A percentile compares a stretch with the other conserved stretches of the same genome.
phyloP scores from a whole-genome alignment of 345 rosid species.

The Carallia brachiata region DNA sequence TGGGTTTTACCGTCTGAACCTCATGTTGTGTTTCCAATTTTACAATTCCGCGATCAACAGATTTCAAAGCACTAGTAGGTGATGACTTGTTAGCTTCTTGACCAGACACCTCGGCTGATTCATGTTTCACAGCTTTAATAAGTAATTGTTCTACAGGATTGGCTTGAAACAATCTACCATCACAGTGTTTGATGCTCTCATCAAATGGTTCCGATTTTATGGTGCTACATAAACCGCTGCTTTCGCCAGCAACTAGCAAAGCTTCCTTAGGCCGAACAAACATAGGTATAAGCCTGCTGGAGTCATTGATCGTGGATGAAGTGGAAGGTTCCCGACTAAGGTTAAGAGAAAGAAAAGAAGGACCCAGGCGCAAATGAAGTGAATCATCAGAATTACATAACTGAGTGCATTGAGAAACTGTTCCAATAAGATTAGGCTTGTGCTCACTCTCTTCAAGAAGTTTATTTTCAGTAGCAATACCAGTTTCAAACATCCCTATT shows the following conservation, averaged over 20 bases:
- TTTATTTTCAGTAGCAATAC: slow-evolving; percentile 24
- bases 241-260: slow-evolving; percentile 24
- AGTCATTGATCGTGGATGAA: slow-evolving; percentile 26
- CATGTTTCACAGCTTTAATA: slow-evolving; percentile 41
- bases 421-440: slow-evolving; percentile 19
- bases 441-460: slow-evolving; percentile 21
- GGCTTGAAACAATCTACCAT: slow-evolving; percentile 19
- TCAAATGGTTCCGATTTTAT: slow-evolving; percentile 66
- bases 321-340: slow-evolving; percentile 26
- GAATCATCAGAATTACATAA: slow-evolving; percentile 32
- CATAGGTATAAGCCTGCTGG: slow-evolving; percentile 14
- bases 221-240: slow-evolving; percentile 22
- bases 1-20: slow-evolving; percentile 25
- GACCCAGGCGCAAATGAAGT: slow-evolving; percentile 55
- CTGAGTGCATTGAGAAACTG: slow-evolving; percentile 21
- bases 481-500: slow-evolving; percentile 16
- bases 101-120: slow-evolving; percentile 33
- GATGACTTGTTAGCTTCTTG: slow-evolving; percentile 23
- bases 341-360: slow-evolving; percentile 26
- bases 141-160: slow-evolving; percentile 12
- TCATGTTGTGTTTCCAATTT: slow-evolving; percentile 53
- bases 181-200: slow-evolving; percentile 30
- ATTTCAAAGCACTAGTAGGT: slow-evolving; percentile 21
- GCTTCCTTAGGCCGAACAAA: slow-evolving; percentile 17
- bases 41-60: slow-evolving; percentile 31